Conservation (phyloP, 441 rosid species). For the Macaranga tanarius region DNA sequence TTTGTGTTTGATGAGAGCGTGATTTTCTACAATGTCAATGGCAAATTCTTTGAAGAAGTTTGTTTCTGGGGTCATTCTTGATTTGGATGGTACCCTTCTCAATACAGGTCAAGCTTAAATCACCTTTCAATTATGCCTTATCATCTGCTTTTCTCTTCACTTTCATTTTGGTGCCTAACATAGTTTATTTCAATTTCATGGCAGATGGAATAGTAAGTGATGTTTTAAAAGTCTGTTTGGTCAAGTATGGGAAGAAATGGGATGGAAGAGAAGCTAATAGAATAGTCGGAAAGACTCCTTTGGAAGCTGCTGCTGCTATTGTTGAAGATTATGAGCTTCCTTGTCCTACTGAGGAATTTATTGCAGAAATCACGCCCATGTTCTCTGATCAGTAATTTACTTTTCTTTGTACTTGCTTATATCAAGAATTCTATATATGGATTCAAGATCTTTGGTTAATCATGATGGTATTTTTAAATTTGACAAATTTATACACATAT, state of each 20-base stretch:
- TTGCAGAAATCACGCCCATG: conserved; percentile 54
- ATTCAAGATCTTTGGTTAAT: no score
- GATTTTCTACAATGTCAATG: conserved; percentile 32
- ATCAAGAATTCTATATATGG: background rate
- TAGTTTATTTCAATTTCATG: conserved; percentile 20
- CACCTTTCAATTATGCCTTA: background rate
- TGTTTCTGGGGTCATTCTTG: conserved; percentile 64
- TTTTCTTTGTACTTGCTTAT: conserved; percentile 5
- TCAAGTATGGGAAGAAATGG: conserved; percentile 82
- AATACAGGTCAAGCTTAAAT: conserved; percentile 51
- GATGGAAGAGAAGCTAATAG: conserved; percentile 76
- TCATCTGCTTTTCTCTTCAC: background rate
- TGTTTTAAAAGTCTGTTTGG: conserved; percentile 53
- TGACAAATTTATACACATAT: no score
- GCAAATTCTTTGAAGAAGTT: conserved; percentile 51
- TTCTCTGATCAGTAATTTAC: conserved; percentile 58
- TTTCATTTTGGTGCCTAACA: background rate
- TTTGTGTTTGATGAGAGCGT: background rate
- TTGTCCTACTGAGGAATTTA: conserved; percentile 63
- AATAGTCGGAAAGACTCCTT: conserved; percentile 66
- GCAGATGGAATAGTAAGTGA: conserved; percentile 71
- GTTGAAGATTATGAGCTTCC: conserved; percentile 82
- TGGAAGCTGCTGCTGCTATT: conserved; percentile 70
- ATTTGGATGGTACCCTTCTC: conserved; percentile 84
- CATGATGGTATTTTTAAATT: no score